These are phyloP conservation scores for Chrysopogon serrulatus DNA, from an alignment of 176 grass and related monocot species.

Conservation along the genomic window DNA sequence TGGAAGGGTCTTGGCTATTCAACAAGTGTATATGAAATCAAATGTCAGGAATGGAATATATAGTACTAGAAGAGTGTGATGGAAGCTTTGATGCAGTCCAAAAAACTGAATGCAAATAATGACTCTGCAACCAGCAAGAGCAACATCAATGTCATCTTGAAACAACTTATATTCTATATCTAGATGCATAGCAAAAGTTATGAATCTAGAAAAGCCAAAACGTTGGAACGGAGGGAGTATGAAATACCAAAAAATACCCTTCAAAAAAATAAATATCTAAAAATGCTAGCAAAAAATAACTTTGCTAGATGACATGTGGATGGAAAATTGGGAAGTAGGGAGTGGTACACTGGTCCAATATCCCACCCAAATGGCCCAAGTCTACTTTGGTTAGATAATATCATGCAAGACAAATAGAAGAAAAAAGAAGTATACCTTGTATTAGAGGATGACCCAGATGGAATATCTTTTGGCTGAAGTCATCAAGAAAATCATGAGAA, in stretches of 20 bases:
- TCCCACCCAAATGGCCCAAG: neutral
- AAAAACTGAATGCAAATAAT: neutral
- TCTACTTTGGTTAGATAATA: neutral
- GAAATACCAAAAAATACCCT: neutral
- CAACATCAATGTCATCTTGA: neutral
- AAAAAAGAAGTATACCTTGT: constrained; percentile 30
- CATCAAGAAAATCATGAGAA: constrained; percentile 18
- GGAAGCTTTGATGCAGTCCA: neutral
- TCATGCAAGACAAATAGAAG: neutral
- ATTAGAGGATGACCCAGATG: constrained; percentile 37
- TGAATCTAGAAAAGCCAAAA: too few species aligned
- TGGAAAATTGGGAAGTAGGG: neutral
- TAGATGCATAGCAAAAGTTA: neutral
- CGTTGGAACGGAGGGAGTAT: neutral
- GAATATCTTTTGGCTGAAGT: constrained; percentile 27
- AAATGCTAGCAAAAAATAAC: neutral
- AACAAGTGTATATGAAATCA: neutral
- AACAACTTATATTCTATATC: neutral
- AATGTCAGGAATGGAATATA: neutral
- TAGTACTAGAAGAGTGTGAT: neutral
- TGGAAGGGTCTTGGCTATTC: neutral
- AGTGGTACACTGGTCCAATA: neutral
- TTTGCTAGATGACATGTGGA: neutral
- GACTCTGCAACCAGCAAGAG: neutral
- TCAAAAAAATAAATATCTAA: neutral